Conservation (phyloP, 768 basidiomycete species). For the Leucocoprinus sp. region DNA sequence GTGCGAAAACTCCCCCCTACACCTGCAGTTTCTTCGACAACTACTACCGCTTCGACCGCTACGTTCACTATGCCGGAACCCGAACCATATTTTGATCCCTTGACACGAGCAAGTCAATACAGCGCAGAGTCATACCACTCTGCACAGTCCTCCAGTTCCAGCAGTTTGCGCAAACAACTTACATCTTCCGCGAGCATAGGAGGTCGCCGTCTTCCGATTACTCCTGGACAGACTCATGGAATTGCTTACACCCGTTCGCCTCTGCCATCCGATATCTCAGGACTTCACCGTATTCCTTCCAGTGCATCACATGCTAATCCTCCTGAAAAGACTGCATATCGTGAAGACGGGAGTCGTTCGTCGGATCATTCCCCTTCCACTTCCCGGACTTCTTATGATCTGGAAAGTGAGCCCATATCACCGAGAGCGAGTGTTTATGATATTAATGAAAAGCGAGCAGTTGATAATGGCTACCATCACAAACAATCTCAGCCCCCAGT, state of each 20-base stretch:
- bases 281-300: conserved; percentile 2
- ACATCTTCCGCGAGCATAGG: conserved; percentile 16
- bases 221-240: conserved; percentile 14
- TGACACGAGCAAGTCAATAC: conserved; percentile 14
- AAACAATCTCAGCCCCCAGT: conserved; percentile 11
- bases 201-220: conserved; percentile 20
- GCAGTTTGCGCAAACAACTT: conserved; percentile 22
- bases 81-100: conserved; percentile 27
- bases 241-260: conserved; percentile 9
- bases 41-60: conserved; percentile 17
- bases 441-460: conserved; percentile 8
- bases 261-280: conserved; percentile 14
- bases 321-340: conserved; percentile 5
- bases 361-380: neutral
- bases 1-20: conserved; percentile 36
- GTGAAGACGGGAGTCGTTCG: conserved; percentile 1
- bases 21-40: conserved; percentile 27
- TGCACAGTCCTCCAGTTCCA: conserved; percentile 12
- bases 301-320: conserved; percentile 3
- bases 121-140: conserved; percentile 13
- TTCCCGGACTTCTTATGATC: conserved; percentile 7
- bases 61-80: conserved; percentile 36
- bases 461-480: conserved; percentile 14
- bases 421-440: conserved; percentile 15
- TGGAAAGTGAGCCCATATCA: conserved; percentile 11